Evolutionary conservation across 2,329 filamentous ascomycete species (phyloP).

Genomic region (Penicillium sp.): DNA sequence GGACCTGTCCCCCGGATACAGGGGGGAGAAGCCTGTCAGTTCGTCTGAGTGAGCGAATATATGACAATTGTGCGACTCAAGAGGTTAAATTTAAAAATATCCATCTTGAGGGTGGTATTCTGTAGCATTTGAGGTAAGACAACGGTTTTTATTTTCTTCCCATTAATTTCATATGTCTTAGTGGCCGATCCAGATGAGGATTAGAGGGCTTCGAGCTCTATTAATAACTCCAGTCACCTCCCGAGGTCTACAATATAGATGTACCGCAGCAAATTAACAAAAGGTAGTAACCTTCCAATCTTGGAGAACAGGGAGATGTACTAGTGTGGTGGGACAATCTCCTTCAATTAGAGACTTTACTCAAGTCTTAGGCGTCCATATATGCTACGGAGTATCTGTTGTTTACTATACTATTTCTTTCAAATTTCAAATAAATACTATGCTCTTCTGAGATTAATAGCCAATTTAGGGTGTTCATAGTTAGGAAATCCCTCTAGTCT

Average conservation of each 20-base stretch:
- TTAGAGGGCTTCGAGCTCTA: slow-evolving; percentile 1
- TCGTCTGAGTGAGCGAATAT: background rate
- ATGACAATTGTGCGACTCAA: background rate
- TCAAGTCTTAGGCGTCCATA: no score
- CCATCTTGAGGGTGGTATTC: background rate
- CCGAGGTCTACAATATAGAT: no score
- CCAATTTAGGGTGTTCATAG: no score
- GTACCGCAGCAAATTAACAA: background rate
- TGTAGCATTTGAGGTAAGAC: background rate
- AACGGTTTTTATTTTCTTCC: background rate
- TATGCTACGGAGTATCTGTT: no score
- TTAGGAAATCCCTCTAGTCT: no score
- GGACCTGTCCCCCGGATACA: slow-evolving; percentile 9
- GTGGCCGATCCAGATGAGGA: background rate
- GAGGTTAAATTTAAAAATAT: background rate
- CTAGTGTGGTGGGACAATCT: background rate
- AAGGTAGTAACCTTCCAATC: no score
- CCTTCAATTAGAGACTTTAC: background rate
- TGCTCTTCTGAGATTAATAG: no score
- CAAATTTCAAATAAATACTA: no score
- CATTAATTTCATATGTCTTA: slow-evolving; percentile 3
- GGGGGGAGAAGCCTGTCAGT: background rate
- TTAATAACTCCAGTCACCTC: slow-evolving; percentile 6
- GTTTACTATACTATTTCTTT: no score
- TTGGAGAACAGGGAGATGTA: no score